Conservation (phyloP, 1,284 basidiomycete genomes). For the Ganoderma multipileum region DNA sequence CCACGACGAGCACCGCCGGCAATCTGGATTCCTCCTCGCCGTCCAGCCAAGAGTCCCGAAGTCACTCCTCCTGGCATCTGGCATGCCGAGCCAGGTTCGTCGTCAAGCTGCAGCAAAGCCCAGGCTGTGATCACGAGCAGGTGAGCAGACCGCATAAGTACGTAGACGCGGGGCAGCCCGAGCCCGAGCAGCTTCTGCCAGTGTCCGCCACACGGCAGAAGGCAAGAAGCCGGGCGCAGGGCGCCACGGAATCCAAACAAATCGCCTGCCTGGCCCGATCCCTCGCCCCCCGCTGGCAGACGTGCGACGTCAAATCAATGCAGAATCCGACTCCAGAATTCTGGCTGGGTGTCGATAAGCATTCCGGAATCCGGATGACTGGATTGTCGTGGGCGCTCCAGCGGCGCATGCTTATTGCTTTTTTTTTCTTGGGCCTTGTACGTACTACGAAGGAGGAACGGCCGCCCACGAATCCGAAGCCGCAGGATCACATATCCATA, state of each 20-base stretch:
- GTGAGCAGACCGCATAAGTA: not conserved
- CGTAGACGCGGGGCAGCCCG: not conserved
- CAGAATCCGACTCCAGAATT: not conserved
- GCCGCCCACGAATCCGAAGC: not conserved
- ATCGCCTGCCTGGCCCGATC: not conserved
- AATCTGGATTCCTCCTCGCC: not conserved
- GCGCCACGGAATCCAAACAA: conserved; percentile 2
- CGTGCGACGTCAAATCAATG: not conserved
- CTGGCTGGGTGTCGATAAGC: too few species aligned
- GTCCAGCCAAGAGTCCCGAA: not conserved
- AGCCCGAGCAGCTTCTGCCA: not conserved
- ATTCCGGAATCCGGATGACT: too few species aligned
- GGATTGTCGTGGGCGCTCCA: not conserved
- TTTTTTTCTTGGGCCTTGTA: not conserved
- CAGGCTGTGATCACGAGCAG: not conserved
- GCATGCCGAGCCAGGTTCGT: not conserved
- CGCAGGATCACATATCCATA: not conserved
- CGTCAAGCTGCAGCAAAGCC: too few species aligned
- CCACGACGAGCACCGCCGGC: not conserved
- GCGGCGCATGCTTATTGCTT: not conserved
- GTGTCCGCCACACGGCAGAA: not conserved
- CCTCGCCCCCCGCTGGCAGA: not conserved
- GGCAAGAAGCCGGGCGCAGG: not conserved
- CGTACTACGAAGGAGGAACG: too few species aligned
- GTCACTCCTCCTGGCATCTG: too few species aligned